phyloP scores from a whole-genome alignment of 371 early-diverging fungal species.

The Mucor indicus region DNA sequence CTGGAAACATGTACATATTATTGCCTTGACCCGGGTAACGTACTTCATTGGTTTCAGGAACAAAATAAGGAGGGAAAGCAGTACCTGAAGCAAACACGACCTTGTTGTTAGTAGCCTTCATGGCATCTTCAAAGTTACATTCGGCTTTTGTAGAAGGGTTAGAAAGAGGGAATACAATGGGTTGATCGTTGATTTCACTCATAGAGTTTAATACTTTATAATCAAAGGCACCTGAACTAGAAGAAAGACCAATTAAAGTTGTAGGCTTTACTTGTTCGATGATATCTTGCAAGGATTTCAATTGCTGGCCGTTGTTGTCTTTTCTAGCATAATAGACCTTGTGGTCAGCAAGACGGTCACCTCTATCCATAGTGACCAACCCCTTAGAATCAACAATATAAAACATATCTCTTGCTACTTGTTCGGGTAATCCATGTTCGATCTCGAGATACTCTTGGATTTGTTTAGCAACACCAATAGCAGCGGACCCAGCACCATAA shows the following conservation, averaged over 20 bases:
- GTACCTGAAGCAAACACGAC: constrained; percentile 97
- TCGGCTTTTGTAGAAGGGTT: constrained; percentile 88
- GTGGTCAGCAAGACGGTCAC: constrained; percentile 82
- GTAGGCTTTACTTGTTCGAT: constrained; percentile 59
- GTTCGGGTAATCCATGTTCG: constrained; percentile 65
- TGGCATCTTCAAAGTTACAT: constrained; percentile 89
- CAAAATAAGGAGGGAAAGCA: constrained; percentile 78
- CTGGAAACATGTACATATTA: constrained; percentile 91
- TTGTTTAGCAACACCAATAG: constrained; percentile 87
- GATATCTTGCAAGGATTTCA: constrained; percentile 63
- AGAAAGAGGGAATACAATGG: constrained; percentile 92
- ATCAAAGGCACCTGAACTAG: constrained; percentile 72
- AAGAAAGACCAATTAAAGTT: constrained; percentile 78
- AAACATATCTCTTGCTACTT: constrained; percentile 73
- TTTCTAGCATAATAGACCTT: constrained; percentile 78
- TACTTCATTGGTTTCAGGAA: constrained; percentile 56
- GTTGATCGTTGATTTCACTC: constrained; percentile 70
- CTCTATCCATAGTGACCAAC: constrained; percentile 78
- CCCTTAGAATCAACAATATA: constrained; percentile 88
- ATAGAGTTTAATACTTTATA: constrained; percentile 60
- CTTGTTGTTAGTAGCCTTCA: constrained; percentile 72
- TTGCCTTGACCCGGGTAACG: constrained; percentile 85
- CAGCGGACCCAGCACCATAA: constrained; percentile 87
- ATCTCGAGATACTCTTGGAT: constrained; percentile 73
- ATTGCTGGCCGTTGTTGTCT: constrained; percentile 76